Evolutionary conservation across 2,329 filamentous ascomycete genomes (phyloP).

Genomic region (Fusarium udum): DNA sequence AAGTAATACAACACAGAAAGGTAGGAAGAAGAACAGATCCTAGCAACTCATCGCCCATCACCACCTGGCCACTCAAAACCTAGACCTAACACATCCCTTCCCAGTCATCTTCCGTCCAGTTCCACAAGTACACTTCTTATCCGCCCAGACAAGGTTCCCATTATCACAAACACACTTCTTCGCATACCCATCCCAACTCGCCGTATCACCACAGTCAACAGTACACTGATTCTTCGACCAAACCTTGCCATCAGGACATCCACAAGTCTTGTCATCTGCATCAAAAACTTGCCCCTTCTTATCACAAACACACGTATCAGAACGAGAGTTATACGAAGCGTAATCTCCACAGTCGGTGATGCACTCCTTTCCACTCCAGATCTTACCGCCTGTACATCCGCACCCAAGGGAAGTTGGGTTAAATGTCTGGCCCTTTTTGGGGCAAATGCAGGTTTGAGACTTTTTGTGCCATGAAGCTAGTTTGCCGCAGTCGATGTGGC

Average conservation of each 20-base stretch:
- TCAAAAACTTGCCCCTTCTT: not conserved
- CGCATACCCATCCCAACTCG: not conserved
- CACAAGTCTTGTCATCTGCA: not conserved
- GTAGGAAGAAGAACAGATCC: not conserved
- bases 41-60: too few relatives aligned
- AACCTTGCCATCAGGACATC: not conserved
- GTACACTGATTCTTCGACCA: not conserved
- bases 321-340: not conserved
- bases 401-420: not conserved
- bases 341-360: not conserved
- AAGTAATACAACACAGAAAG: not conserved
- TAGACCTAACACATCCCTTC: not conserved
- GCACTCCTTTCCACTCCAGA: not conserved
- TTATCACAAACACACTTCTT: not conserved
- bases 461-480: not conserved
- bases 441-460: not conserved
- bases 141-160: not conserved
- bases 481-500: not conserved
- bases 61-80: not conserved
- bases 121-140: not conserved
- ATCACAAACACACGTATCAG: not conserved
- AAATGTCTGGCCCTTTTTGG: not conserved
- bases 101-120: not conserved
- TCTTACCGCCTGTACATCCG: not conserved
- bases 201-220: not conserved